Conservation (phyloP, 2,329 filamentous ascomycete genomes). For the Fusarium guadeloupense region DNA sequence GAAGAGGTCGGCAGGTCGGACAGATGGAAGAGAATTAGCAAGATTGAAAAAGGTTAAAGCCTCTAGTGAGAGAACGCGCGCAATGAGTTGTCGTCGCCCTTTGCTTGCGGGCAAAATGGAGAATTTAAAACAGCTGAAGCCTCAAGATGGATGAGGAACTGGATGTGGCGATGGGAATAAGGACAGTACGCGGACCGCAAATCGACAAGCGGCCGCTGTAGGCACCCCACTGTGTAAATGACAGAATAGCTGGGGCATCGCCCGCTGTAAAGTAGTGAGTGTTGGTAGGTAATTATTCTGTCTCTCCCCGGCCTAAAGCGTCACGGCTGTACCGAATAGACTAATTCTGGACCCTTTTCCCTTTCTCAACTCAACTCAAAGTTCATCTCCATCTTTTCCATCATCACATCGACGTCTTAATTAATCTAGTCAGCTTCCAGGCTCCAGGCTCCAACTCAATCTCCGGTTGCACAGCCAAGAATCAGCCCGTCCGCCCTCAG, state of each 20-base stretch:
- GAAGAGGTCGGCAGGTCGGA: no score
- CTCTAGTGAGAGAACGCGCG: constrained; percentile 8
- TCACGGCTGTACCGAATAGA: constrained; percentile 7
- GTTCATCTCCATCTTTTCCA: background rate
- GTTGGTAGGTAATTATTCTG: background rate
- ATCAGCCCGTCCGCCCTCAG: background rate
- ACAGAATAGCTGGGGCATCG: background rate
- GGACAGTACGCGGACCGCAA: constrained; percentile 6
- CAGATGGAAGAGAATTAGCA: no score
- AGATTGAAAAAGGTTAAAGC: no score
- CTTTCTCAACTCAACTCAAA: background rate
- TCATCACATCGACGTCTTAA: no score
- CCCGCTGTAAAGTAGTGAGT: no score
- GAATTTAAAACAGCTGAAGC: background rate
- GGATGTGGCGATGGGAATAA: constrained; percentile 9
- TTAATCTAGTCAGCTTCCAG: no score
- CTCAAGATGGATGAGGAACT: no score
- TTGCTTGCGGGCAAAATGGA: constrained; percentile 1
- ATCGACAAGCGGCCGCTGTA: constrained; percentile 36
- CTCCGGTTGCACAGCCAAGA: constrained; percentile 8
- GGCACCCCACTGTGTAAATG: constrained; percentile 20
- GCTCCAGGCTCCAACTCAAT: background rate
- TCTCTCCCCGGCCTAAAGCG: constrained; percentile 17
- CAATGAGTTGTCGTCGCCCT: background rate
- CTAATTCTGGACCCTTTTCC: constrained; percentile 7